Base-by-base conservation (phyloP, 2,329 filamentous ascomycete species). In the Cytospora schulzeri region DNA sequence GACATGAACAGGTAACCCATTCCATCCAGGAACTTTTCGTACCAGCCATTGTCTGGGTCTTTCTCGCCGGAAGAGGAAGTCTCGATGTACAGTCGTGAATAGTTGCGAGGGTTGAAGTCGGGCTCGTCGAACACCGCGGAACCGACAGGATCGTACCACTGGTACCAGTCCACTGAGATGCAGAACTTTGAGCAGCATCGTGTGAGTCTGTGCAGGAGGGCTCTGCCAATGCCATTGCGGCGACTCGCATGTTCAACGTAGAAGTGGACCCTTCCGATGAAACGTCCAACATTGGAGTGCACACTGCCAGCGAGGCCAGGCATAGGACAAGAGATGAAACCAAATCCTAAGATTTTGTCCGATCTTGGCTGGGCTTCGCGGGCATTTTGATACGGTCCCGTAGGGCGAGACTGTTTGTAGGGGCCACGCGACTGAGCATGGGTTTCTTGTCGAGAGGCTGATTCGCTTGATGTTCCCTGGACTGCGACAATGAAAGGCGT, bases 401-500 rank as follows among this genome's bases (percentile, higher is more conserved):
- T 14, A 29, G 9, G 38, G 11, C 29, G n/a, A 9, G 12, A 12
- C 29, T 59, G 51, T 26, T 57, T 53, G 38, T 57, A 35, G 2
- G 26, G 28, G 19, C 48, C 48, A n/a, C 38, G 57, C 5, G 26
- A 22, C 12, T 17, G 26, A 8, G 51, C 57, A 33, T 45, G 33
- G 2, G 52, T n/a, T 38, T 60, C 38, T 54, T 57, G 57, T 38
- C 55, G 35, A 19, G 50, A 19, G 11, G 26, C 41, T n/a, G 57
- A n/a, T 12, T 48, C 50, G 17, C 29, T 14, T 19, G 48, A 29
- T n/a, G 56, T 53, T 9, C 64, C 66, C 28, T 55, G 31, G 9
- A 67, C 53, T 2, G 57, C 64, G 19, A 67, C 66, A 41, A 67
- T 66, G 60, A 67, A 62, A 3, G 66, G 66, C 7, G 58, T 64